Evolutionary conservation across 192 early-diverging fungal species (phyloP).

Genomic region (Coemansia sp.): DNA sequence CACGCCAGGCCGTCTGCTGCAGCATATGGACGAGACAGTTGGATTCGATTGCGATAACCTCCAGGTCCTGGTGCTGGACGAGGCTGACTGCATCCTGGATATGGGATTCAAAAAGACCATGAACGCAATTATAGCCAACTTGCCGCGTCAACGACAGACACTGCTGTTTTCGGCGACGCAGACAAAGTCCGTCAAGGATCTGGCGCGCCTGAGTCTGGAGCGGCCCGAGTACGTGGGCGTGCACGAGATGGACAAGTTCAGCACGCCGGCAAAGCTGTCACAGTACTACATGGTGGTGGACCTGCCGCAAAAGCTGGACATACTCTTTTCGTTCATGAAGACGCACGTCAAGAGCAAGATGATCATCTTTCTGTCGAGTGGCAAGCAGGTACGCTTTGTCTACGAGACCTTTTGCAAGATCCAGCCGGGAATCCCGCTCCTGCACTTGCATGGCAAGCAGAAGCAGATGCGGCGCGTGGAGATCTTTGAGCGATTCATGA

Average conservation of each 20-base stretch:
- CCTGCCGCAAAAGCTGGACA: conserved; percentile 88
- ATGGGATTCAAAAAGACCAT: conserved; percentile 81
- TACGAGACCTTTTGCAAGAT: conserved; percentile 95
- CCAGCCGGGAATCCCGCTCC: conserved; percentile 85
- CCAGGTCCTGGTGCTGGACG: conserved; percentile 75
- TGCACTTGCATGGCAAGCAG: conserved; percentile 95
- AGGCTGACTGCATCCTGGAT: conserved; percentile 83
- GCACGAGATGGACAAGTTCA: conserved; percentile 74
- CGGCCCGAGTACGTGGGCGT: conserved; percentile 95
- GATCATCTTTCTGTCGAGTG: conserved; percentile 91
- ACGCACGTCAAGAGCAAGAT: conserved; percentile 88
- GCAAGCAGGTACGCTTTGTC: conserved; percentile 95
- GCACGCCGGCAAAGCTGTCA: conserved; percentile 77
- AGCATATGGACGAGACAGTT: conserved; percentile 89
- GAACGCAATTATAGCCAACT: conserved; percentile 78
- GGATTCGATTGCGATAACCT: conserved; percentile 84
- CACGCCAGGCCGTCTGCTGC: conserved; percentile 79
- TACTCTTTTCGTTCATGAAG: conserved; percentile 92
- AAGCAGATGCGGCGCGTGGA: conserved; percentile 92
- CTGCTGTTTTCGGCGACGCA: conserved; percentile 97
- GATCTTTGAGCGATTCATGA: conserved; percentile 88
- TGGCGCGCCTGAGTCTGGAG: conserved; percentile 84
- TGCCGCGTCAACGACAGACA: conserved; percentile 86
- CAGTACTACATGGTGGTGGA: conserved; percentile 87
- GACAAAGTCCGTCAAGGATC: conserved; percentile 92